Conservation (phyloP, 257 asterid genomes). For the Solanum virginianum region DNA sequence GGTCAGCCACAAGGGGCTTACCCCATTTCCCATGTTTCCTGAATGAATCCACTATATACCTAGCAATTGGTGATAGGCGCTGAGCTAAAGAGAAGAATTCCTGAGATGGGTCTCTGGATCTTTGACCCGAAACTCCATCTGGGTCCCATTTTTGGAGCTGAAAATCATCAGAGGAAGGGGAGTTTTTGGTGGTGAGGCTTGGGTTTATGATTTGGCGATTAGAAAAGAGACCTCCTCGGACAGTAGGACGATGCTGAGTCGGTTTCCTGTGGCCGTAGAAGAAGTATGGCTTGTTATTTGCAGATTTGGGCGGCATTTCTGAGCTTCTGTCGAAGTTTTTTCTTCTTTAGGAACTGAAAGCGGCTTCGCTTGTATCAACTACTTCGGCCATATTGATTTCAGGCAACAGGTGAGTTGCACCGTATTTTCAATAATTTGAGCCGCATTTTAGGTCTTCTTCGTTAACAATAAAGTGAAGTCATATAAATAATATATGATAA, state of each 20-base stretch:
- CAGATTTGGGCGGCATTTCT: slow-evolving; percentile 42
- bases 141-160: slow-evolving; percentile 91
- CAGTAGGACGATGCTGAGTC: slow-evolving; percentile 81
- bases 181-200: not conserved
- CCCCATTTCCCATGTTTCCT: slow-evolving; percentile 69
- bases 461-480: no score
- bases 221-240: slow-evolving; percentile 79
- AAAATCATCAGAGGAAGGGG: slow-evolving; percentile 20
- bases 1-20: slow-evolving; percentile 54
- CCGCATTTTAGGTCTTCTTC: no score
- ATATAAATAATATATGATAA: no score
- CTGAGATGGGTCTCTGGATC: slow-evolving; percentile 46
- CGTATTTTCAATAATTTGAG: no score
- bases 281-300: slow-evolving; percentile 55
- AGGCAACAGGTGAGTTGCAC: no score
- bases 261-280: slow-evolving; percentile 93
- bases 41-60: slow-evolving; percentile 75
- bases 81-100: slow-evolving; percentile 58
- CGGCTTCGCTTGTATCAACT: not conserved
- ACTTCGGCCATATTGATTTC: not conserved
- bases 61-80: slow-evolving; percentile 72
- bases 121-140: slow-evolving; percentile 7
- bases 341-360: not conserved
- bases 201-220: slow-evolving; percentile 51
- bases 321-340: not conserved